These are phyloP conservation scores for Apiotrichum mycotoxinovorans DNA, from an alignment of 1,284 basidiomycete genomes.

Conservation along the genomic window DNA sequence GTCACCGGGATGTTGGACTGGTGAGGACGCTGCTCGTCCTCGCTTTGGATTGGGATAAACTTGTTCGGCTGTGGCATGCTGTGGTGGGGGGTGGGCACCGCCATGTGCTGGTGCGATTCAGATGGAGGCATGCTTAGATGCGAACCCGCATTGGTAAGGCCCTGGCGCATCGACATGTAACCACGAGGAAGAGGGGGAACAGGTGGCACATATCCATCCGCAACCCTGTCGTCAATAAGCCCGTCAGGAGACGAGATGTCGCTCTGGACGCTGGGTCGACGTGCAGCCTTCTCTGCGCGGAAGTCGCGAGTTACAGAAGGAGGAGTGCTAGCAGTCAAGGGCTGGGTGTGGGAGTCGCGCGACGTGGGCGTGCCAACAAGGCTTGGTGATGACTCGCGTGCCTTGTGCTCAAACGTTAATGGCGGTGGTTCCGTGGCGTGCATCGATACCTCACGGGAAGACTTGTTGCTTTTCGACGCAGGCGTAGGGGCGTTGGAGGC, in stretches of 20 bases:
- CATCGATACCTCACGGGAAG: constrained; percentile 4
- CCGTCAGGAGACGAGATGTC: constrained; percentile 61
- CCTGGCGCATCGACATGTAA: constrained; percentile 60
- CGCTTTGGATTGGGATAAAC: constrained; percentile 11
- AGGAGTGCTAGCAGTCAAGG: constrained; percentile 62
- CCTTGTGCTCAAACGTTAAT: constrained; percentile 52
- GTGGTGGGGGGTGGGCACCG: constrained; percentile 1
- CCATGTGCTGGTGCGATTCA: constrained; percentile 8
- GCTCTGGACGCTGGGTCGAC: constrained; percentile 66
- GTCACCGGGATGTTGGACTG: constrained; percentile 1
- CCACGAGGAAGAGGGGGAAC: constrained; percentile 96
- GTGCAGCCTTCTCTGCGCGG: constrained; percentile 22
- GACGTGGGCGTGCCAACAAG: constrained; percentile 58
- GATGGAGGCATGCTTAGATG: constrained; percentile 16
- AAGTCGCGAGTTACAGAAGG: constrained; percentile 62
- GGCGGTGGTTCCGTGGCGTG: constrained; percentile 15
- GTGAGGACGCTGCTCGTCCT: not conserved
- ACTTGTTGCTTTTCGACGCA: not conserved
- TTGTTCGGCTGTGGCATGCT: constrained; percentile 10
- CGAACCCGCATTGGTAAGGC: constrained; percentile 19
- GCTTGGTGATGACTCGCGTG: constrained; percentile 80
- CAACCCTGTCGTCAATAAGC: constrained; percentile 44
- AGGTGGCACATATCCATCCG: constrained; percentile 66
- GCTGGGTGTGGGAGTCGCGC: constrained; percentile 31
- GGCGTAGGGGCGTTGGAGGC: constrained; percentile 1